phyloP scores from a whole-genome alignment of 805 yeast genomes.

The Suhomyces sp. region DNA sequence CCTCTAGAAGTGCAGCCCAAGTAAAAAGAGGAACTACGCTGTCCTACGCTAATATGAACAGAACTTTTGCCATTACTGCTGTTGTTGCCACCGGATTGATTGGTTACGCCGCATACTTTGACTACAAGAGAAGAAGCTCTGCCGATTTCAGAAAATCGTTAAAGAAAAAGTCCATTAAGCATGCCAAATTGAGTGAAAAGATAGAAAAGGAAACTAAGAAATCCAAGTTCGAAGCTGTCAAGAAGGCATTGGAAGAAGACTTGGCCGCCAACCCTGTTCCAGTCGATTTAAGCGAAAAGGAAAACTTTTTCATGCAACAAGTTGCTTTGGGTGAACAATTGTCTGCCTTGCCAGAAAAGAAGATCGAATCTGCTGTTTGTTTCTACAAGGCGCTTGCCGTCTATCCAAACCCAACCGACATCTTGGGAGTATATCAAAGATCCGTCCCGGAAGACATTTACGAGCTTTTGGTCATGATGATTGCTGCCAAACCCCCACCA shows the following conservation, averaged over 20 bases:
- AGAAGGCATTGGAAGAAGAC: conserved; percentile 60
- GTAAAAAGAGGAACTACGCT: background rate
- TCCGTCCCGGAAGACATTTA: conserved; percentile 78
- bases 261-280: conserved; percentile 76
- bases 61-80: conserved; percentile 32
- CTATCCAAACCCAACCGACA: conserved; percentile 92
- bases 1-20: background rate
- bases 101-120: conserved; percentile 86
- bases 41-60: conserved; percentile 22
- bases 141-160: conserved; percentile 77
- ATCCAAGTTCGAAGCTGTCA: conserved; percentile 57
- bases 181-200: conserved; percentile 54
- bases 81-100: conserved; percentile 53
- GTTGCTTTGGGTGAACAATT: conserved; percentile 84
- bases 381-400: conserved; percentile 92
- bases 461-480: conserved; percentile 82
- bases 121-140: conserved; percentile 82
- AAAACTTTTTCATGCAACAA: conserved; percentile 75
- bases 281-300: conserved; percentile 62
- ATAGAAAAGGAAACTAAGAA: conserved; percentile 55
- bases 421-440: conserved; percentile 85
- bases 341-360: conserved; percentile 61
- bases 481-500: conserved; percentile 86
- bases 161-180: conserved; percentile 59
- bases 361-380: conserved; percentile 79